phyloP scores from a whole-genome alignment of 169 alveolate species.

The Perkinsus chesapeaki region DNA sequence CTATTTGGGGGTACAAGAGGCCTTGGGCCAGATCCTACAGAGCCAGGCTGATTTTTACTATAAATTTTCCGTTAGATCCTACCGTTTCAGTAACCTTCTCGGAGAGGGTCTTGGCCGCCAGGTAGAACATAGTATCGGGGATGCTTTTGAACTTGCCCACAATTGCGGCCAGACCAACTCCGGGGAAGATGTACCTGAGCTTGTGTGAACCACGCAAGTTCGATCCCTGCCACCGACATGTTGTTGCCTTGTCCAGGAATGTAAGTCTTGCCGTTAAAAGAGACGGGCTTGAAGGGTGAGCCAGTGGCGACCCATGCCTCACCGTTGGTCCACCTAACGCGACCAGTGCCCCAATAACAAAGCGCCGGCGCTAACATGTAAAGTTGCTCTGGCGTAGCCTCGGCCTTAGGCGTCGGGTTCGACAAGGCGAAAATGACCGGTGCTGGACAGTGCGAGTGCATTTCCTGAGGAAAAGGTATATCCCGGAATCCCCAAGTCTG shows the following conservation, averaged over 20 bases:
- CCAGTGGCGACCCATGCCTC: conserved; percentile 40
- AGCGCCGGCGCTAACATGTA: not conserved
- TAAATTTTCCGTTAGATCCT: not conserved
- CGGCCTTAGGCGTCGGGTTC: conserved; percentile 45
- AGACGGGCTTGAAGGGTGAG: conserved; percentile 38
- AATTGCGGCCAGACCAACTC: conserved; percentile 43
- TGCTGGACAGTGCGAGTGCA: conserved; percentile 19
- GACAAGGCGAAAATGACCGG: conserved; percentile 44
- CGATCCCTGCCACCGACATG: not conserved
- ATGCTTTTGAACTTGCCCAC: conserved; percentile 17
- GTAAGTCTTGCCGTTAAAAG: conserved; percentile 14
- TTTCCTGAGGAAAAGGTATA: not conserved
- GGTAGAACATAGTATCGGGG: conserved; percentile 26
- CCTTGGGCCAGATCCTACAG: not conserved
- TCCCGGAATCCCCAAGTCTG: not conserved
- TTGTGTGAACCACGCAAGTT: not conserved
- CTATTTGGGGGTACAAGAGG: not conserved
- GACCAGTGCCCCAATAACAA: not conserved
- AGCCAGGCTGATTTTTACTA: not conserved
- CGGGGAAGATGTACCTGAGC: conserved; percentile 42
- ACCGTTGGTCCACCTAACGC: conserved; percentile 36
- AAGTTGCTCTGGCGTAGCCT: conserved; percentile 30
- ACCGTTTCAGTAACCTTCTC: not conserved
- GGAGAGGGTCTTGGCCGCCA: conserved; percentile 31
- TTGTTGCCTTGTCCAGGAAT: conserved; percentile 38